Percentiles rank a stretch among this genome's conserved stretches.
These are phyloP conservation scores for Schizophyllum amplum DNA, from an alignment of 1,284 basidiomycete species.

Conservation along the genomic window DNA sequence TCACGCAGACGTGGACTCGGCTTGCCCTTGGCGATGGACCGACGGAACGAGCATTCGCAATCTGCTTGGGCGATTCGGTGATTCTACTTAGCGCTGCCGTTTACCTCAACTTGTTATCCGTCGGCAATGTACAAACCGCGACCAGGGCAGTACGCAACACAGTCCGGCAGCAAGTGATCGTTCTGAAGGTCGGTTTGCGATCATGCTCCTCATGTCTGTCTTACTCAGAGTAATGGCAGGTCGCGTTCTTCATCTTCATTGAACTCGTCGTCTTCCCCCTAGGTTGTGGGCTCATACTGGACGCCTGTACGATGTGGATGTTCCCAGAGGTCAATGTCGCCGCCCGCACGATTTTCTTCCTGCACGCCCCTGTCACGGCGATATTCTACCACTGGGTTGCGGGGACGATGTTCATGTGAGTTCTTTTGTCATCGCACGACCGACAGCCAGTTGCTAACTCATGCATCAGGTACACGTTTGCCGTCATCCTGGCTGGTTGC, in stretches of 20 bases:
- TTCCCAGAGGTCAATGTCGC: constrained; percentile 68
- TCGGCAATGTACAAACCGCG: constrained; percentile 62
- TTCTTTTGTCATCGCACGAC: constrained; percentile 3
- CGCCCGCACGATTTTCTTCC: constrained; percentile 54
- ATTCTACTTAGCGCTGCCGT: constrained; percentile 50
- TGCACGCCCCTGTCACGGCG: constrained; percentile 66
- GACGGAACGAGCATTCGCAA: constrained; percentile 58
- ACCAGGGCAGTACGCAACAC: constrained; percentile 68
- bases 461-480: constrained; percentile 80
- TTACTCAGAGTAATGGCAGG: constrained; percentile 32
- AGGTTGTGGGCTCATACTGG: constrained; percentile 81
- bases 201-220: constrained; percentile 1
- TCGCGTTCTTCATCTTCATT: constrained; percentile 80
- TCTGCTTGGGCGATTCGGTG: constrained; percentile 67
- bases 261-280: constrained; percentile 88
- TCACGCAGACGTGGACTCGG: constrained; percentile 41
- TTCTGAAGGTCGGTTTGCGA: constrained; percentile 72
- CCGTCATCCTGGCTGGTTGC: constrained; percentile 73
- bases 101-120: constrained; percentile 66
- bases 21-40: constrained; percentile 55
- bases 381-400: constrained; percentile 89
- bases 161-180: constrained; percentile 74
- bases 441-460: background rate
- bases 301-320: constrained; percentile 77
- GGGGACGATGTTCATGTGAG: constrained; percentile 88